Evolutionary conservation across 176 grass and related monocot genomes (phyloP), one percentile per base, ranked within the genome.

Genomic region (Aegilops bicornis): DNA sequence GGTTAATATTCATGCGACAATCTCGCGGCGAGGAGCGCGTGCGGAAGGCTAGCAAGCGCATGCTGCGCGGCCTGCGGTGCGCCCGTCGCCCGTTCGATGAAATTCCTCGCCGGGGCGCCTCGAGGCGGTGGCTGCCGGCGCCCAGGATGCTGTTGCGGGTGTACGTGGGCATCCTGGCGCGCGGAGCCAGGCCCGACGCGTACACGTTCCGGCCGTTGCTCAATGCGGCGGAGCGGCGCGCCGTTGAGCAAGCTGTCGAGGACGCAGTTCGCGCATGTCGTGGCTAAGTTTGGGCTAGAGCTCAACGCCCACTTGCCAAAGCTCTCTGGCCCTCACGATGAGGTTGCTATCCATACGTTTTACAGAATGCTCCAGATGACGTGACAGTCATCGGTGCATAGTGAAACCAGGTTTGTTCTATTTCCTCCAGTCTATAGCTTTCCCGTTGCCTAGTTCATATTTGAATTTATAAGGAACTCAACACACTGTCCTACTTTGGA

Each of bases 181-280:
- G 72, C 23, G 97, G 97, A 8, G 64, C 4, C 67, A 80, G 23
- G 9, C 97, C 97, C 24, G 50, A 94, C 79, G 83, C 37, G 31
- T 85, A 98, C 85, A 98, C 90, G 48, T 94, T 98, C 80, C 87
- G 79, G 33, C 64, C 85, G 61, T 76, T 98, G 82, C 82, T 98
- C 69, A 96, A 92, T 77, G 84, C 82, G 4, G 87, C 85, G 20
- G 77, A 5, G 13, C 11, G 32, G 40, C 85, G 79, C 58, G 71
- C 78, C 3, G 25, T 69, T 19, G 37, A 79, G 24, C 45, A 82
- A 35, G 58, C 63, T 5, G 63, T 8, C 15, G 82, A 45, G 2
- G 65, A 63, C 29, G 90, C 91, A 78, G 56, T 98, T 50, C 93
- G 79, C 76, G 19, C 96, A 98, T 60, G 30, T 76, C 2, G 50